These are phyloP conservation scores for Talaromyces marneffei DNA, from an alignment of 2,329 filamentous ascomycete species.

Conservation along the genomic window DNA sequence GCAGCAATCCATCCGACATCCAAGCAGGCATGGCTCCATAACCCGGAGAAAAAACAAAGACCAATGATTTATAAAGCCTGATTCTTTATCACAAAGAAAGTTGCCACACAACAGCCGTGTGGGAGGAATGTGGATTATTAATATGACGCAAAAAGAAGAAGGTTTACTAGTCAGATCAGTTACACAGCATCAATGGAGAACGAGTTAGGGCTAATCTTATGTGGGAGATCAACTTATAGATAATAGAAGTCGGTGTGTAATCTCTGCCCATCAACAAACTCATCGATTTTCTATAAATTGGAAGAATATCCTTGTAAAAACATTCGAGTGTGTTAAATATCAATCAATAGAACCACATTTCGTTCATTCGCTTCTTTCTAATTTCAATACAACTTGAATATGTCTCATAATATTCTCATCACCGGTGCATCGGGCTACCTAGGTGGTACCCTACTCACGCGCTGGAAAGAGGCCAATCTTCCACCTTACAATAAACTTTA, in stretches of 20 bases:
- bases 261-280: background rate
- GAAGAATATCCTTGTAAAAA: too few relatives aligned
- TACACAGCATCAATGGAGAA: background rate
- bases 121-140: background rate
- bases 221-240: background rate
- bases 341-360: background rate
- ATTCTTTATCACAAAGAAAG: background rate
- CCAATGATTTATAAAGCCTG: background rate
- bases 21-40: background rate
- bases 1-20: background rate
- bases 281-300: background rate
- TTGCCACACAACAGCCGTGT: background rate
- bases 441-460: slow-evolving; percentile 46
- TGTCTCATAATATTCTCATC: slow-evolving; percentile 40
- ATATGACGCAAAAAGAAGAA: background rate
- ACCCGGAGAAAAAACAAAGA: background rate
- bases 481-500: slow-evolving; percentile 42
- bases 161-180: background rate
- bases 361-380: background rate
- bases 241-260: background rate
- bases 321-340: background rate
- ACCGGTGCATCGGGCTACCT: slow-evolving; percentile 52
- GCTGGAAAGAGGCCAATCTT: slow-evolving; percentile 32
- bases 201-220: background rate
- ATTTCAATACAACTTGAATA: background rate